Evolutionary conservation across 768 basidiomycete species (phyloP), one percentile per base, ranked within the genome.

Genomic region (Rhizopogon sp.): DNA sequence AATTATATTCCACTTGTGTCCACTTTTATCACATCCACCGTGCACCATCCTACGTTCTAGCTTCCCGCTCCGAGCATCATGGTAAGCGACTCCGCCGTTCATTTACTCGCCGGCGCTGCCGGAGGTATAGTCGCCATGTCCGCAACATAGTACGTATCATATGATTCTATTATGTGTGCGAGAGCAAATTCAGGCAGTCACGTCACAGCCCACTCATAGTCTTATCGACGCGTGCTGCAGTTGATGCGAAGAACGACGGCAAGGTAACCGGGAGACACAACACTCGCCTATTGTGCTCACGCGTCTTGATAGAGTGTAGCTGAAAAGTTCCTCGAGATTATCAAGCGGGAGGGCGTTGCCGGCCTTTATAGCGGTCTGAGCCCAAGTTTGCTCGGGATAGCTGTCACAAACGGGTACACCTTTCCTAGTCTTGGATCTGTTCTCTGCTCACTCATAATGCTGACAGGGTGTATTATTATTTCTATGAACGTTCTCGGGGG

Each of bases 91-190:
- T 92, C 91, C 46, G 72, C 84, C 13, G 87, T 97, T 29, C 93
- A 98, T 62, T 82, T 95, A 39, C 64, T 90, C 11, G 90, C 95
- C 16, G 97, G 97, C 11, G 93, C 93, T 16, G 82, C 87, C 1
- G 95, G 93, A 46, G 96, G 96, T 25, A 87, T 96, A 63, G 69
- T 82, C 6, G 93, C 96, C 22, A 97, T 98, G 94, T 80, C 82
- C n/a, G 84, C 78, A 37, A 93, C 90, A 52, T 92, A 92, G 93
- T 88, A 60, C 70, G 87, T 68, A 50, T 58, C 70, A 86, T 68
- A 50, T 58, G 35, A 17, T 22, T 43, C 45, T 52, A 6, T 37
- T 25, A 41, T 39, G 39, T 39, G 14, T 10, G 20, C 14, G 13
- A 52, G 17, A 16, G 44, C 14, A 52, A 22, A n/a, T 52, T 52